Evolutionary conservation across 2,329 filamentous ascomycete genomes (phyloP).

Genomic region (Hypoxylon sp.): DNA sequence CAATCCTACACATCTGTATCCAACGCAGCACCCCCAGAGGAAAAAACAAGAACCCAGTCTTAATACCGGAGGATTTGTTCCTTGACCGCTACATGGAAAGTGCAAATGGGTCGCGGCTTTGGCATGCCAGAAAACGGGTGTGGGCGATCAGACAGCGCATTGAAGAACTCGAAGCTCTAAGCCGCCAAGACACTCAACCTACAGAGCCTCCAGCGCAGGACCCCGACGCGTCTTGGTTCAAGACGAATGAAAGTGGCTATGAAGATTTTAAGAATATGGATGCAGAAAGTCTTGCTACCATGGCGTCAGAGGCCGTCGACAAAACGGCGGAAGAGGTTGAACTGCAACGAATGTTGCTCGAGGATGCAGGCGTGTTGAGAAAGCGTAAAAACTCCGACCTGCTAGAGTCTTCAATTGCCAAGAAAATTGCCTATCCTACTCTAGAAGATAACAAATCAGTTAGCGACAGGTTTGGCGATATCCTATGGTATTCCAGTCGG

Average conservation of each 20-base stretch:
- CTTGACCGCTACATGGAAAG: conserved; percentile 89
- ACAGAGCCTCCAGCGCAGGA: conserved; percentile 4
- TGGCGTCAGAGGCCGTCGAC: conserved; percentile 8
- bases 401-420: conserved; percentile 19
- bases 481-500: conserved; percentile 37
- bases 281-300: conserved; percentile 4
- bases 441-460: conserved; percentile 3
- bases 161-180: conserved; percentile 51
- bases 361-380: conserved; percentile 29
- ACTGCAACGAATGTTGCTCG: conserved; percentile 10
- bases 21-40: conserved; percentile 80
- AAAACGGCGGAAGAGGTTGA: conserved; percentile 4
- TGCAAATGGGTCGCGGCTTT: conserved; percentile 68
- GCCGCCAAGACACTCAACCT: conserved; percentile 2
- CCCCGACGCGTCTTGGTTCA: not conserved
- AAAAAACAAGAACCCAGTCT: conserved; percentile 82
- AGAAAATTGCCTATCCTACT: conserved; percentile 19
- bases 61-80: conserved; percentile 83
- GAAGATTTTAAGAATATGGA: conserved; percentile 18
- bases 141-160: conserved; percentile 81
- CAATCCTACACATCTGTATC: conserved; percentile 89
- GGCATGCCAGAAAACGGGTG: conserved; percentile 72
- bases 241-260: not conserved
- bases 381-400: conserved; percentile 35
- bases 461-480: conserved; percentile 37